Evolutionary conservation across 192 early-diverging fungal species (phyloP), one percentile per base, ranked within the genome.

Genomic region (Linnemannia hyalina): DNA sequence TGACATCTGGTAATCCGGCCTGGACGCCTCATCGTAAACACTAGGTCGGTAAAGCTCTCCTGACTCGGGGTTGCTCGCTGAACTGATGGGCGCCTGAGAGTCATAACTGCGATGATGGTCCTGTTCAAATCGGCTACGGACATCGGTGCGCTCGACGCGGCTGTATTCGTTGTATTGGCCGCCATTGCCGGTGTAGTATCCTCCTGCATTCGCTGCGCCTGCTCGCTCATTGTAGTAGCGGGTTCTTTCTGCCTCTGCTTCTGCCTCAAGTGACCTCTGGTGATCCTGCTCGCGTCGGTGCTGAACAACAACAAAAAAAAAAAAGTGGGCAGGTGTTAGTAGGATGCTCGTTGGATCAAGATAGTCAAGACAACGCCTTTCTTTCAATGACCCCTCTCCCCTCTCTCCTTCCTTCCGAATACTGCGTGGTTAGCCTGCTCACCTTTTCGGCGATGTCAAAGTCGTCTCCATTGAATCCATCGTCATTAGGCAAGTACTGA

Each of bases 401-500:
- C 35, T 5, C 6, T 3, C 13, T 22, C 23, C 22, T 38, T 75
- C 9, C 40, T 47, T 68, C 41, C 4, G 32, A 54, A 41, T 4
- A 70, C 32, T 23, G 42, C 41, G 4, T 8, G 11, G 6, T 13
- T 75, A 3, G 18, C 15, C 15, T 1, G 32, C n/a, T 76, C 79
- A 88, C 76, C 79, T 81, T 70, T 75, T 89, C 91, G 23, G 87
- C 82, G 40, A 83, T 77, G 18, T 90, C 88, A 10, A 70, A 26
- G 5, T 80, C 84, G 68, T 81, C 77, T 38, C 74, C 80, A 41
- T 90, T 82, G n/a, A 89, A 82, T 44, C 89, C 91, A 76, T 90
- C 89, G 68, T 93, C 91, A 42, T 90, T 88, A 20, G 95, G 95
- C 46, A 94, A 55, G 81, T 94, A 94, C 89, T 95, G 95, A 40